A percentile compares a stretch with the other conserved stretches of the same genome.
Evolutionary conservation across 2,329 filamentous ascomycete genomes (phyloP).

Genomic region (Neobulgaria alba): DNA sequence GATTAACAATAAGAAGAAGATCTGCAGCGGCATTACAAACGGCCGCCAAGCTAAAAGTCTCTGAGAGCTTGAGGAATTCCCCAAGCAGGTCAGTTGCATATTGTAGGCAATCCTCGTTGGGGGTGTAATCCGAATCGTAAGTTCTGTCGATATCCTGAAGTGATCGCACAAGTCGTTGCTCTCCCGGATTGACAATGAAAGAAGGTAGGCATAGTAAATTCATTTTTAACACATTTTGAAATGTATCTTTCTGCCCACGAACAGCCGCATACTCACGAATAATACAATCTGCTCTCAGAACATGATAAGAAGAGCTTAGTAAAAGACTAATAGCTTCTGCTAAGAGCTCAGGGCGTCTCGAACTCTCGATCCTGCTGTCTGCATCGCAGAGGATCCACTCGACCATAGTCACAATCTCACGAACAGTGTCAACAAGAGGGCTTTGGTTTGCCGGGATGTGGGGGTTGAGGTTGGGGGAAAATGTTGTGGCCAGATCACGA

Average conservation of each 20-base stretch:
- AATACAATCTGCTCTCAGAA: conserved; percentile 5
- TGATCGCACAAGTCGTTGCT: no score
- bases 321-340: conserved; percentile 52
- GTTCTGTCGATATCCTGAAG: no score
- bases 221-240: no score
- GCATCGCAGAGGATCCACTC: background rate
- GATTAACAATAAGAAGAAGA: conserved; percentile 22
- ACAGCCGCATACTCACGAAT: conserved; percentile 2
- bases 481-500: background rate
- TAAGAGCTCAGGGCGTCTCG: conserved; percentile 28
- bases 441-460: background rate
- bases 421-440: no score
- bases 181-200: no score
- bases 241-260: no score
- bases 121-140: no score
- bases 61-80: conserved; percentile 41
- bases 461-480: background rate
- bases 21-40: conserved; percentile 43
- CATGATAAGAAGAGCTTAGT: conserved; percentile 25
- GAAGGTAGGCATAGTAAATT: no score
- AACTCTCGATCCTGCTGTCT: background rate
- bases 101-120: no score
- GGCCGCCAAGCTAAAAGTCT: conserved; percentile 40
- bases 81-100: conserved; percentile 7
- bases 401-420: background rate